Evolutionary conservation across 345 rosid genomes (phyloP), one percentile per base, ranked within the genome.

Genomic region (Euphorbia pulcherrima): DNA sequence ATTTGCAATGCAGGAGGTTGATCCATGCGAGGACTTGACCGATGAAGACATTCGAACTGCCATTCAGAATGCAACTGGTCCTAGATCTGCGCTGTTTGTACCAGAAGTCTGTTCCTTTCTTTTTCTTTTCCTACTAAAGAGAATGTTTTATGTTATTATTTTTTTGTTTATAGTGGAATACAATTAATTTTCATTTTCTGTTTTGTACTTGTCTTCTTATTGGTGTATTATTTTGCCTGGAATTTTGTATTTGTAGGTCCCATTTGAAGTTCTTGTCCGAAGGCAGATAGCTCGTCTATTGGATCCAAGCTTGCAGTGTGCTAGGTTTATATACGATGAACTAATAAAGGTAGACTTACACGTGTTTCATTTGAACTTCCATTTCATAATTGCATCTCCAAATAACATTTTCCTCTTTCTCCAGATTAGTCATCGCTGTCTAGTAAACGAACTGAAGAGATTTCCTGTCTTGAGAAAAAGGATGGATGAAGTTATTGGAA

Each of bases 31-130:
- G 74, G 92, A 87, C 79, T 86, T 93, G 86, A 93, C 96, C 53
- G 91, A 87, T 71, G 96, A 85, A 48, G 94, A 93, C 79, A 93
- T 93, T 67, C 90, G 91, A 69, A 93, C 92, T 68, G 96, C 92
- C 55, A 90, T 93, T 78, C 98, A 90, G 81, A 93, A 93, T 83
- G 97, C 98, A 56, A 89, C 94, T 62, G 98, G 97, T 75, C 94
- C 96, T 60, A 91, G 73, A 78, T 85, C 94, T 72, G 92, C 96
- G 57, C 74, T 93, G 18, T 93, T 93, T 78, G 92, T 90, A 68
- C 97, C 96, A 47, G 96, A 89, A 71, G 98, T 93, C 81, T 56
- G 90, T 75, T 51, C 53, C 75, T 2, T 8, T 10, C 55, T 50
- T 50, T 5, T 72, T 63, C 8, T n/a, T 5, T 40, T 62, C n/a